Conservation (phyloP, 2,329 filamentous ascomycete genomes). For the Emmonsiellopsis sp. region DNA sequence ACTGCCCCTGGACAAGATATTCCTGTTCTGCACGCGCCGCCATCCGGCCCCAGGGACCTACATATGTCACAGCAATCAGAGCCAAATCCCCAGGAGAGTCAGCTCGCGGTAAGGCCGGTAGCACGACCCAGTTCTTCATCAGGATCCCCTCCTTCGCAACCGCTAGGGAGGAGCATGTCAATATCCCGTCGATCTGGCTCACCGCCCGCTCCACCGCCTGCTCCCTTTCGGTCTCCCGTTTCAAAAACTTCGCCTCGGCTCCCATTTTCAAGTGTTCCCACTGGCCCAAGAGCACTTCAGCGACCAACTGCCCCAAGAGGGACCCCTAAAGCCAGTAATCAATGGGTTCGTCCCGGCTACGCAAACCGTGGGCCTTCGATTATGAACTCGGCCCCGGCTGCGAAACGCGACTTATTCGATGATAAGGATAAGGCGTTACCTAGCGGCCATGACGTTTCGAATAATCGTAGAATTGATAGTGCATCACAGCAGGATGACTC, state of each 20-base stretch:
- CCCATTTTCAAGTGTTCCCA: slow-evolving; percentile 28
- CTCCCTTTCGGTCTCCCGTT: slow-evolving; percentile 8
- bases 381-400: slow-evolving; percentile 8
- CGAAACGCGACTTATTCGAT: slow-evolving; percentile 25
- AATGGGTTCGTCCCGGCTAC: slow-evolving; percentile 31
- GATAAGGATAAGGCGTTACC: slow-evolving; percentile 14
- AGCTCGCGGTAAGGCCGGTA: slow-evolving; percentile 4
- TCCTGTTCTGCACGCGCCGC: neutral
- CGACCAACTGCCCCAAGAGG: slow-evolving; percentile 22
- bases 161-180: slow-evolving; percentile 16
- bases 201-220: slow-evolving; percentile 8
- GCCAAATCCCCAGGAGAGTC: slow-evolving; percentile 13
- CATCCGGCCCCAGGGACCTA: neutral
- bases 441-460: neutral
- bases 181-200: slow-evolving; percentile 20
- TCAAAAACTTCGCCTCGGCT: slow-evolving; percentile 28
- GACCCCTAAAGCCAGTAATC: slow-evolving; percentile 26
- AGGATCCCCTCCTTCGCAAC: slow-evolving; percentile 15
- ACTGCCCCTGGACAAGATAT: slow-evolving; percentile 18
- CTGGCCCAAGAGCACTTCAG: slow-evolving; percentile 31
- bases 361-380: slow-evolving; percentile 7
- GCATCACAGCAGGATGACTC: neutral
- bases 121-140: slow-evolving; percentile 13
- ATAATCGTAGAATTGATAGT: neutral
- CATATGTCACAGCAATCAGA: neutral